Percentiles rank a stretch among this genome's conserved stretches.
Conservation (phyloP, 805 yeast genomes). For the Maudiozyma barnettii region DNA sequence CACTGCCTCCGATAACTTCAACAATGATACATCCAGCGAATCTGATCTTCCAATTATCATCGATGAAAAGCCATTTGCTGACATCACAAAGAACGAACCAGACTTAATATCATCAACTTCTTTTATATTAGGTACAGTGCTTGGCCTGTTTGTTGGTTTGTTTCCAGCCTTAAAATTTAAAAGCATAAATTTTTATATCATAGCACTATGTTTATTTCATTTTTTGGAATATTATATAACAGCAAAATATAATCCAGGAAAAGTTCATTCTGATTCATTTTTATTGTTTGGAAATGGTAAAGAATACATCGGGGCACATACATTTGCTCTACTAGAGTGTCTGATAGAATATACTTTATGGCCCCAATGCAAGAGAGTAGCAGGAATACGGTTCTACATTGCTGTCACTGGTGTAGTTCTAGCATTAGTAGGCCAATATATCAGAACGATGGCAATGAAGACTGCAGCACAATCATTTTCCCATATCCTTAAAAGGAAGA, state of each 20-base stretch:
- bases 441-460: slow-evolving; percentile 73
- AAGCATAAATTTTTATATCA: slow-evolving; percentile 40
- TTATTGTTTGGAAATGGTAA: slow-evolving; percentile 50
- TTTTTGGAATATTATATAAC: slow-evolving; percentile 75
- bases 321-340: slow-evolving; percentile 43
- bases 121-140: slow-evolving; percentile 33
- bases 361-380: slow-evolving; percentile 30
- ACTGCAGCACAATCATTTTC: slow-evolving; percentile 82
- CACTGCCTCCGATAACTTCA: too few species aligned
- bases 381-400: slow-evolving; percentile 6
- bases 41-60: slow-evolving; percentile 1
- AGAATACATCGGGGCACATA: slow-evolving; percentile 50
- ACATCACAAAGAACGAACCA: slow-evolving; percentile 34
- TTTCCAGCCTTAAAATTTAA: slow-evolving; percentile 24
- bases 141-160: slow-evolving; percentile 33
- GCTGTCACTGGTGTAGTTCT: slow-evolving; percentile 37
- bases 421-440: slow-evolving; percentile 50
- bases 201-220: slow-evolving; percentile 56
- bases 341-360: slow-evolving; percentile 34
- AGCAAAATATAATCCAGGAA: slow-evolving; percentile 57
- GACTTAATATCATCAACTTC: slow-evolving; percentile 38
- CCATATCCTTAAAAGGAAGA: slow-evolving; percentile 57
- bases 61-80: slow-evolving; percentile 17
- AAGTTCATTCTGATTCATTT: slow-evolving; percentile 63
- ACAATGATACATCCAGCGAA: neutral